Evolutionary conservation across 345 rosid species (phyloP).

Genomic region (Balakata baccata): DNA sequence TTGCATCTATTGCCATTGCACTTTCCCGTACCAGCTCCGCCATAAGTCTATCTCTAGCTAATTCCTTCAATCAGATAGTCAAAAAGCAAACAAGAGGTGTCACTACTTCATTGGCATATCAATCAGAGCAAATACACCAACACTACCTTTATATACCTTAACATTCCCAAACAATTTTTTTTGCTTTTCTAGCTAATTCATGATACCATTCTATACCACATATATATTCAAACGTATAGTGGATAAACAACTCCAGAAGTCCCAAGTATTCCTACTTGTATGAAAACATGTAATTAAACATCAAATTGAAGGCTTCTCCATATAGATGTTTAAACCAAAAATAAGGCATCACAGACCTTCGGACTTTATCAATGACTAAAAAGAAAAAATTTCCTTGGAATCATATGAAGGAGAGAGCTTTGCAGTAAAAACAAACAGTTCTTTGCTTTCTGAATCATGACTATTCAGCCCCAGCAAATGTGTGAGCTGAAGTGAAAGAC

Average conservation of each 20-base stretch:
- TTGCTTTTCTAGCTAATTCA: no score
- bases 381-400: no score
- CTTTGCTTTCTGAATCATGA: not conserved
- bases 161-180: no score
- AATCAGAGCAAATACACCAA: not conserved
- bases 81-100: not conserved
- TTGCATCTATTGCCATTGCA: constrained; percentile 32
- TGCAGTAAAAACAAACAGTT: not conserved
- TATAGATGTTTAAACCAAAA: not conserved
- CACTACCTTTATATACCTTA: no score
- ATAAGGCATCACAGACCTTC: not conserved
- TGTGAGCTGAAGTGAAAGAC: not conserved
- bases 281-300: not conserved
- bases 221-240: not conserved
- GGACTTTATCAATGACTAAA: no score
- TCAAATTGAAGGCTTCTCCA: not conserved
- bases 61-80: constrained; percentile 49
- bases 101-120: not conserved
- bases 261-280: not conserved
- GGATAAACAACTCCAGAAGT: not conserved
- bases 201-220: no score
- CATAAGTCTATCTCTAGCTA: constrained; percentile 60
- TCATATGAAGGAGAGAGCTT: not conserved
- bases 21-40: constrained; percentile 54
- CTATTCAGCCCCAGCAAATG: not conserved